These are phyloP conservation scores for Cordyceps javanica DNA, from an alignment of 2,329 filamentous ascomycete genomes.

Conservation along the genomic window DNA sequence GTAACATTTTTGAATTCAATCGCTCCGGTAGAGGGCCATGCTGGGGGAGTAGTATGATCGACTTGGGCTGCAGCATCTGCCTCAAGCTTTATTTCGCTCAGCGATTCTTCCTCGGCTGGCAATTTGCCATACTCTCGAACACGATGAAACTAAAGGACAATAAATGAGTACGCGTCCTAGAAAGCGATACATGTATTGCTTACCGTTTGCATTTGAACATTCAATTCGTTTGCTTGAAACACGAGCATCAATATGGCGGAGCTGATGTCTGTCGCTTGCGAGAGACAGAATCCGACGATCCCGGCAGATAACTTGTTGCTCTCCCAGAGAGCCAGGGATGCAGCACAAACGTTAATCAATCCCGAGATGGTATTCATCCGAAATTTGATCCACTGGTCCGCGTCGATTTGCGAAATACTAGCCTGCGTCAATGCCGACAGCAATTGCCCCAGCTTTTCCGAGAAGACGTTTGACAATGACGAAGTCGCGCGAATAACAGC, in stretches of 20 bases:
- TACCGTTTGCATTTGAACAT: constrained; percentile 46
- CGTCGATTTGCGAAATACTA: constrained; percentile 36
- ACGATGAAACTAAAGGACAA: constrained; percentile 36
- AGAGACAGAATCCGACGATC: constrained; percentile 50
- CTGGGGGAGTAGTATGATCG: constrained; percentile 31
- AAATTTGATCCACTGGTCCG: constrained; percentile 52
- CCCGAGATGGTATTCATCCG: constrained; percentile 49
- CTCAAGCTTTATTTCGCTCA: constrained; percentile 31
- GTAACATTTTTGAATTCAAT: constrained; percentile 47
- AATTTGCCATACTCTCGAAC: constrained; percentile 43
- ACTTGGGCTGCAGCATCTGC: constrained; percentile 33
- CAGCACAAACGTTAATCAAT: constrained; percentile 44
- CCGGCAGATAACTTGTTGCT: constrained; percentile 42
- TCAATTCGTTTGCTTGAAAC: constrained; percentile 46
- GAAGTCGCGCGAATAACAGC: constrained; percentile 45
- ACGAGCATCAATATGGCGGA: constrained; percentile 45
- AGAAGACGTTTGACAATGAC: constrained; percentile 42
- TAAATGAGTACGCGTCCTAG: constrained; percentile 1
- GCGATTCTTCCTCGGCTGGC: constrained; percentile 35
- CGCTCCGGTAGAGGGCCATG: constrained; percentile 40
- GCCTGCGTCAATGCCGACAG: constrained; percentile 42
- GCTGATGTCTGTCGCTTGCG: constrained; percentile 48
- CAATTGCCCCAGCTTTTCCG: constrained; percentile 39
- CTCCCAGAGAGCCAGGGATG: constrained; percentile 45
- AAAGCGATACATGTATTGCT: constrained; percentile 19